Base-by-base conservation (phyloP, 495 filamentous ascomycete species). In the Xylaria scruposa region DNA sequence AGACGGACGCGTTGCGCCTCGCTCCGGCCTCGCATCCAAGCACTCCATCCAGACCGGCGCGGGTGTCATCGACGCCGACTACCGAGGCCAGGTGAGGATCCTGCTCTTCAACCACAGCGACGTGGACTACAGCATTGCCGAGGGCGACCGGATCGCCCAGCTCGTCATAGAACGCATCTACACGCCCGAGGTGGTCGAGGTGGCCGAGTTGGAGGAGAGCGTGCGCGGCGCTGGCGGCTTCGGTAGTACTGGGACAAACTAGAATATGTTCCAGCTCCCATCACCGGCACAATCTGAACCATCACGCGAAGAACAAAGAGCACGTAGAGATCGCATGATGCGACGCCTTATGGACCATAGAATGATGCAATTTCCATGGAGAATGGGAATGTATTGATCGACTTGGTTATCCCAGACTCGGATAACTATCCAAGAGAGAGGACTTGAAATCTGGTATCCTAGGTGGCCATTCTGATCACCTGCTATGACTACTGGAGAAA, bases 61-160 rank as follows among this genome's bases (percentile, higher is more conserved):
- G 3, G 96, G 96, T 42, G 96, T 99, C 65, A 97, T 99, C 78
- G 96, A 99, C 84, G 94, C 95, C 9, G 96, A 99, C 80, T 99
- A 99, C 85, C 89, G 96, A 31, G 96, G 96, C 21, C 92, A 92
- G 72, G 91, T 99, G 73, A 97, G 94, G 86, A 91, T 99, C 26
- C 85, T 99, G 75, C 87, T 99, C 49, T 97, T 98, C 78, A 99
- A 99, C 85, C 91, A 97, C 82, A 86, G 85, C 17, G 94, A 96
- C 17, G 84, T 82, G 24, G 95, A 97, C 76, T 98, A 96, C 76
- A 84, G 86, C 64, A 87, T 99, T 72, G 91, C 91, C 81, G 90
- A 89, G 77, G 95, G 95, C 29, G 95, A 99, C 78, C 89, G 96
- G 49, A 83, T 98, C 76, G 96, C 96, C 68, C 96, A 99, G 87